Percentiles rank a stretch among this genome's conserved stretches.
phyloP scores from a whole-genome alignment of 2,329 filamentous ascomycete species.

The Graphiopsis chlorocephala region DNA sequence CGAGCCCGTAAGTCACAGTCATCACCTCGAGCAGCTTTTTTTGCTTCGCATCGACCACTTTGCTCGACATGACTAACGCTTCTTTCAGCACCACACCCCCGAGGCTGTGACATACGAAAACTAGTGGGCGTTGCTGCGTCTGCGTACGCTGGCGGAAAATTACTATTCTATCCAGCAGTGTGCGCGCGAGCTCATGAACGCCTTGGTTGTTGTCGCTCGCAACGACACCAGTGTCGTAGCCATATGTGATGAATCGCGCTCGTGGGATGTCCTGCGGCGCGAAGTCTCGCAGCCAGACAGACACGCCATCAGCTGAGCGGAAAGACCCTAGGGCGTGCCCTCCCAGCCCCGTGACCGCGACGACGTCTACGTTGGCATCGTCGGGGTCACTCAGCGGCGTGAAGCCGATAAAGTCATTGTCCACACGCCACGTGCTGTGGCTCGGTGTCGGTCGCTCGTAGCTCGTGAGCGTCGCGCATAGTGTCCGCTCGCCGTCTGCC shows the following conservation, averaged over 20 bases:
- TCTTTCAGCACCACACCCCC: too few species aligned
- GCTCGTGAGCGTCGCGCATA: too few species aligned
- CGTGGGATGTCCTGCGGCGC: slow-evolving; percentile 1
- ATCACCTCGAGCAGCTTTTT: background rate
- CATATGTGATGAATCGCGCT: slow-evolving; percentile 8
- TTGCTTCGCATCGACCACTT: background rate
- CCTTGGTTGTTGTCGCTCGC: slow-evolving; percentile 6
- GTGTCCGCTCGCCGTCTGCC: slow-evolving; percentile 3
- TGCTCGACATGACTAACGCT: background rate
- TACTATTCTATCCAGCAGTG: background rate
- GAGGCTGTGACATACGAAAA: background rate
- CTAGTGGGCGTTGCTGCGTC: background rate
- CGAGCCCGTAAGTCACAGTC: too few species aligned
- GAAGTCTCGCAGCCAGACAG: slow-evolving; percentile 7
- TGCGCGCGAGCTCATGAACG: background rate
- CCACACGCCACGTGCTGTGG: background rate
- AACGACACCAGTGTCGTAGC: slow-evolving; percentile 2
- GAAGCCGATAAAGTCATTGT: too few species aligned
- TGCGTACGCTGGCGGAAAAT: background rate
- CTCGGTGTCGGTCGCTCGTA: background rate
- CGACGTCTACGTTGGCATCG: slow-evolving; percentile 10
- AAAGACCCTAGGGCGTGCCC: slow-evolving; percentile 15
- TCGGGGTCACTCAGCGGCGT: slow-evolving; percentile 11
- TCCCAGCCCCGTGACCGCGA: too few species aligned
- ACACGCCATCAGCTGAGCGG: background rate